These are phyloP conservation scores for Pleurotus citrinopileatus DNA, from an alignment of 768 basidiomycete species.

Conservation along the genomic window DNA sequence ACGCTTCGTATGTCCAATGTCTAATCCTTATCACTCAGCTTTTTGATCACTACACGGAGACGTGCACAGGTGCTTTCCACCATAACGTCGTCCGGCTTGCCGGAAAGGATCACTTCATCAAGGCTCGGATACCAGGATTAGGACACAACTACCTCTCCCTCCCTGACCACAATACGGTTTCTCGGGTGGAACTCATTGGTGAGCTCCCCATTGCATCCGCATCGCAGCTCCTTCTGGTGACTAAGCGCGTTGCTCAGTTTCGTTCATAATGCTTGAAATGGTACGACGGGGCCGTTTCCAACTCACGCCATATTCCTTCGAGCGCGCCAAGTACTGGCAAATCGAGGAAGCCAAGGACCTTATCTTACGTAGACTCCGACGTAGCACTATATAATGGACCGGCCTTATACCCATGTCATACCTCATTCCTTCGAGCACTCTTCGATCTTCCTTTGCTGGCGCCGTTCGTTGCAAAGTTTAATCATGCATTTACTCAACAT, in stretches of 20 bases:
- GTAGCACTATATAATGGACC: not conserved
- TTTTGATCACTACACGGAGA: constrained; percentile 49
- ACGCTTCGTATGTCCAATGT: constrained; percentile 1
- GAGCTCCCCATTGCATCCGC: constrained; percentile 16
- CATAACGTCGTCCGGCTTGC: constrained; percentile 39
- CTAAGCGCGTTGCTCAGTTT: constrained; percentile 35
- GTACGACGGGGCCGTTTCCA: constrained; percentile 56
- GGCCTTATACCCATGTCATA: not conserved
- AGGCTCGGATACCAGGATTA: constrained; percentile 49
- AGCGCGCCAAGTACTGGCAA: constrained; percentile 47
- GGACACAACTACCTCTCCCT: constrained; percentile 62
- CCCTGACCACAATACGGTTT: constrained; percentile 41
- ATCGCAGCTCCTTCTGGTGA: not conserved
- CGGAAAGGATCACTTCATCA: constrained; percentile 36
- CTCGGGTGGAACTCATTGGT: constrained; percentile 55
- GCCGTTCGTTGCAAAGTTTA: no score
- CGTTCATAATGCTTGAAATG: constrained; percentile 65
- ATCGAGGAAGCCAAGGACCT: constrained; percentile 37
- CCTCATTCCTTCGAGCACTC: not conserved
- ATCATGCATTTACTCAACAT: no score
- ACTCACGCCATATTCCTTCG: constrained; percentile 45
- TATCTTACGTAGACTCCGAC: constrained; percentile 26
- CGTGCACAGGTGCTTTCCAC: constrained; percentile 48
- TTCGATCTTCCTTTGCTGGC: not conserved
- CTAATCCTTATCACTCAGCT: constrained; percentile 31